phyloP scores from a whole-genome alignment of 2,329 filamentous ascomycete genomes.

The Canariomyces notabilis region DNA sequence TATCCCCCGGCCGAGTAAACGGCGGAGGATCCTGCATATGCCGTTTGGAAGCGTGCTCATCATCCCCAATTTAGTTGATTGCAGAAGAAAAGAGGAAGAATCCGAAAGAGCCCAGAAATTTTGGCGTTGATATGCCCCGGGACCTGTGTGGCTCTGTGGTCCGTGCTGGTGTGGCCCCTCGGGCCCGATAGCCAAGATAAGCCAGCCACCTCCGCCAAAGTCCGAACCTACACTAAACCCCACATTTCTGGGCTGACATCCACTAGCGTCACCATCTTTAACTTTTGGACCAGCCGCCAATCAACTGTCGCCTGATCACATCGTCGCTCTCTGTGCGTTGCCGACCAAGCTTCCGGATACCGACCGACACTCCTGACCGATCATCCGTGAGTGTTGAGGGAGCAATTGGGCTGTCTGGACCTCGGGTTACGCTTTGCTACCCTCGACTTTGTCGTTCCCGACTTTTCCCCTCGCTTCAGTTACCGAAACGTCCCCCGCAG shows the following conservation, averaged over 20 bases:
- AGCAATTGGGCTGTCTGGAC: background rate
- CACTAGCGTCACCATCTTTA: background rate
- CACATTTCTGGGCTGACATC: background rate
- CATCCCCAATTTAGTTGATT: conserved; percentile 76
- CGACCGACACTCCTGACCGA: too few relatives aligned
- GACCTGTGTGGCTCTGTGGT: conserved; percentile 2
- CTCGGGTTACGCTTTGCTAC: background rate
- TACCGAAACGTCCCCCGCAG: background rate
- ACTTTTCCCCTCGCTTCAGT: background rate
- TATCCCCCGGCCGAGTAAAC: conserved; percentile 42
- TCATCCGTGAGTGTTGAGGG: background rate
- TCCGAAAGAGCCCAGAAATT: conserved; percentile 3
- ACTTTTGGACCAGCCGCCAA: background rate
- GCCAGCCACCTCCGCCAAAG: background rate
- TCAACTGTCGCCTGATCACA: background rate
- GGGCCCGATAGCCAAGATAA: conserved; percentile 1
- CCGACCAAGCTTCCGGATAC: background rate
- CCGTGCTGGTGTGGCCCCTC: conserved; percentile 1
- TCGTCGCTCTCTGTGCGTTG: background rate
- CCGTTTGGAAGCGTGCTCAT: conserved; percentile 62
- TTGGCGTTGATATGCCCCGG: conserved; percentile 2
- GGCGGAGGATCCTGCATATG: conserved; percentile 41
- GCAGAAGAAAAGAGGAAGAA: conserved; percentile 41
- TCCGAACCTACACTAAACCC: background rate
- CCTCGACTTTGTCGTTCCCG: background rate